Evolutionary conservation across 768 basidiomycete genomes (phyloP).

Genomic region (Fistulinella prunicolor): DNA sequence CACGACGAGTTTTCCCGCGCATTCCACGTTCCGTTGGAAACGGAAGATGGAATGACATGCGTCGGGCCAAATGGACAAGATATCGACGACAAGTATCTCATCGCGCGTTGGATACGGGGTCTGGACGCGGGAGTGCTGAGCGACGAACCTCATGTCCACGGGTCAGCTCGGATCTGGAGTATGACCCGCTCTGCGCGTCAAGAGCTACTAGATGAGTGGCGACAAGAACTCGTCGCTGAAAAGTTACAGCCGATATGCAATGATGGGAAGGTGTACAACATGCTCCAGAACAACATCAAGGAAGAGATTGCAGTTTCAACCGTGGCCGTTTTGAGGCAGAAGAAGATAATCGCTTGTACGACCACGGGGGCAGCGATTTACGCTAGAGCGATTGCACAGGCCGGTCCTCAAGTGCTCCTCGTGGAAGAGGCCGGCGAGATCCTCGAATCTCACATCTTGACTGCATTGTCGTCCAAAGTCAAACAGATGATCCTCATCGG

Average conservation of each 20-base stretch:
- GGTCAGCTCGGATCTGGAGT: slow-evolving; percentile 37
- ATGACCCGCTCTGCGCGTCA: slow-evolving; percentile 32
- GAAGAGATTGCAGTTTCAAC: slow-evolving; percentile 34
- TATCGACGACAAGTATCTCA: slow-evolving; percentile 40
- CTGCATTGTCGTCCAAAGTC: slow-evolving; percentile 46
- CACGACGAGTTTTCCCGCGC: slow-evolving; percentile 42
- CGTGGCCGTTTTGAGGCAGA: slow-evolving; percentile 35
- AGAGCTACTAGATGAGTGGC: slow-evolving; percentile 33
- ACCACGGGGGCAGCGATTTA: slow-evolving; percentile 70
- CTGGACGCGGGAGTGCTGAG: slow-evolving; percentile 43
- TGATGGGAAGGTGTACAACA: slow-evolving; percentile 37
- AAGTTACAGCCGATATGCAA: slow-evolving; percentile 30
- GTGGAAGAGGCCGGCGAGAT: slow-evolving; percentile 77
- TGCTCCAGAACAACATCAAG: slow-evolving; percentile 29
- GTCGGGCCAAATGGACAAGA: slow-evolving; percentile 43
- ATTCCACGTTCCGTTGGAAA: slow-evolving; percentile 38
- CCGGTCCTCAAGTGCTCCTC: slow-evolving; percentile 48
- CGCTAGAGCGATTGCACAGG: slow-evolving; percentile 40
- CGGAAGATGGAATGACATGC: slow-evolving; percentile 41
- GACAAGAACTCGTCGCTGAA: slow-evolving; percentile 31
- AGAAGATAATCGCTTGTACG: slow-evolving; percentile 64
- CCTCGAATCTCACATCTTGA: slow-evolving; percentile 62
- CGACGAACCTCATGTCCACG: slow-evolving; percentile 22
- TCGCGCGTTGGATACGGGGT: slow-evolving; percentile 46
- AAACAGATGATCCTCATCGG: slow-evolving; percentile 64